Conservation (phyloP, 352 stramenopile species). For the Phytophthora melonis region DNA sequence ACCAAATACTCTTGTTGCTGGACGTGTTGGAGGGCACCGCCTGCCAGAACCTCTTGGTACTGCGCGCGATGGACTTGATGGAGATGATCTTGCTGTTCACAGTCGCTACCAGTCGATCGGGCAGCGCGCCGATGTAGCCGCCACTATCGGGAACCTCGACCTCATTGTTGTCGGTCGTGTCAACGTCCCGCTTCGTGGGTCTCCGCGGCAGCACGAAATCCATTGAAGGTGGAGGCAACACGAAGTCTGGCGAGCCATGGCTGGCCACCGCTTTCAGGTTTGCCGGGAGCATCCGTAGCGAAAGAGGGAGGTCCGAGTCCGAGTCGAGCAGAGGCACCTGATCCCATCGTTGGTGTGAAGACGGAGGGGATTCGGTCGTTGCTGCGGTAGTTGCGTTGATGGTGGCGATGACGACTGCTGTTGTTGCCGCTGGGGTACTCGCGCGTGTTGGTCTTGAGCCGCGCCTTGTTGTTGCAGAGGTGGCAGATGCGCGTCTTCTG, state of each 20-base stretch:
- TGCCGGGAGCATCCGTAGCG: slow-evolving; percentile 15
- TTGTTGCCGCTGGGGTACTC: slow-evolving; percentile 40
- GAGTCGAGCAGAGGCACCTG: slow-evolving; percentile 23
- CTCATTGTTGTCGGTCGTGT: slow-evolving; percentile 29
- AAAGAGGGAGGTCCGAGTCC: slow-evolving; percentile 20
- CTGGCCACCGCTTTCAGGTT: slow-evolving; percentile 24
- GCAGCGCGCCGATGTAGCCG: slow-evolving; percentile 40
- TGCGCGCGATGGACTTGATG: slow-evolving; percentile 56
- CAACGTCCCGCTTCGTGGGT: slow-evolving; percentile 20
- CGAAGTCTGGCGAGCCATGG: slow-evolving; percentile 17
- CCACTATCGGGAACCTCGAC: slow-evolving; percentile 32
- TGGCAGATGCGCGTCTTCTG: slow-evolving; percentile 77
- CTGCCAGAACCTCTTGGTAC: slow-evolving; percentile 39
- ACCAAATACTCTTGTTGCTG: slow-evolving; percentile 26
- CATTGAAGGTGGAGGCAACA: slow-evolving; percentile 18
- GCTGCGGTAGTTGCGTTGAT: slow-evolving; percentile 5
- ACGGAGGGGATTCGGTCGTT: slow-evolving; percentile 23
- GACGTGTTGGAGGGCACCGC: slow-evolving; percentile 10
- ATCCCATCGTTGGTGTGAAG: slow-evolving; percentile 37
- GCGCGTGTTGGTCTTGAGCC: slow-evolving; percentile 44
- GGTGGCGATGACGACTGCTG: background rate
- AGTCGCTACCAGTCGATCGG: slow-evolving; percentile 27
- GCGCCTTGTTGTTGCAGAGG: slow-evolving; percentile 65
- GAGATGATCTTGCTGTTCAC: slow-evolving; percentile 64
- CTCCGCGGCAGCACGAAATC: slow-evolving; percentile 21